phyloP scores from a whole-genome alignment of 305 asterid species.

The Fraxinus angustifolia region DNA sequence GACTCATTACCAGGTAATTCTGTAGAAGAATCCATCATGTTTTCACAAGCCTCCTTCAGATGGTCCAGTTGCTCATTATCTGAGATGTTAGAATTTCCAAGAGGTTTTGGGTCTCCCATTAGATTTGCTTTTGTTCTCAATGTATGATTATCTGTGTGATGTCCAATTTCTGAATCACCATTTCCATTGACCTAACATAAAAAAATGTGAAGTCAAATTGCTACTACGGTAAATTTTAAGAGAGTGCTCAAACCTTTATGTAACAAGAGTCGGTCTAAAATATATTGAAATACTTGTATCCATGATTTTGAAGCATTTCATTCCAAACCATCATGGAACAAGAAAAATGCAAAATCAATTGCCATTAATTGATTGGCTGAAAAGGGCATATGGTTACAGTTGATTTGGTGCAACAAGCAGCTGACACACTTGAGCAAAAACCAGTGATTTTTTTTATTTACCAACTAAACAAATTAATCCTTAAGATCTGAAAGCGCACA shows the following conservation, averaged over 20 bases:
- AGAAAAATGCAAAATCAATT: not conserved
- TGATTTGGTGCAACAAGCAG: not conserved
- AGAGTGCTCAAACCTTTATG: not conserved
- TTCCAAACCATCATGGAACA: not conserved
- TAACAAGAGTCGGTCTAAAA: slow-evolving; percentile 14
- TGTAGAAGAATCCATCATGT: slow-evolving; percentile 47
- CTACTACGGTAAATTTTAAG: slow-evolving; percentile 14
- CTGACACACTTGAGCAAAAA: not conserved
- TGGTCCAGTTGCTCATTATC: slow-evolving; percentile 55
- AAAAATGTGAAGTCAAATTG: slow-evolving; percentile 26
- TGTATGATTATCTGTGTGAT: slow-evolving; percentile 42
- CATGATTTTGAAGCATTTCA: not conserved
- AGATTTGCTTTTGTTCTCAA: slow-evolving; percentile 39
- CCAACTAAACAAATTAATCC: not conserved
- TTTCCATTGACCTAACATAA: slow-evolving; percentile 57
- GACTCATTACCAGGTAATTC: slow-evolving; percentile 56
- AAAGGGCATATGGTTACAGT: not conserved
- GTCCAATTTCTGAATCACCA: slow-evolving; percentile 67
- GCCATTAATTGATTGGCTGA: not conserved
- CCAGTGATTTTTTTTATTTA: not conserved
- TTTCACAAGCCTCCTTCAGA: slow-evolving; percentile 39
- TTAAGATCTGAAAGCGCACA: slow-evolving; percentile 11
- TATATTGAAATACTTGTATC: slow-evolving; percentile 7
- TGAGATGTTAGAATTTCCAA: slow-evolving; percentile 41
- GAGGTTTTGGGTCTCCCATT: slow-evolving; percentile 42